phyloP scores from a whole-genome alignment of 2,329 filamentous ascomycete species.

The Zymoseptoria ardabiliae region DNA sequence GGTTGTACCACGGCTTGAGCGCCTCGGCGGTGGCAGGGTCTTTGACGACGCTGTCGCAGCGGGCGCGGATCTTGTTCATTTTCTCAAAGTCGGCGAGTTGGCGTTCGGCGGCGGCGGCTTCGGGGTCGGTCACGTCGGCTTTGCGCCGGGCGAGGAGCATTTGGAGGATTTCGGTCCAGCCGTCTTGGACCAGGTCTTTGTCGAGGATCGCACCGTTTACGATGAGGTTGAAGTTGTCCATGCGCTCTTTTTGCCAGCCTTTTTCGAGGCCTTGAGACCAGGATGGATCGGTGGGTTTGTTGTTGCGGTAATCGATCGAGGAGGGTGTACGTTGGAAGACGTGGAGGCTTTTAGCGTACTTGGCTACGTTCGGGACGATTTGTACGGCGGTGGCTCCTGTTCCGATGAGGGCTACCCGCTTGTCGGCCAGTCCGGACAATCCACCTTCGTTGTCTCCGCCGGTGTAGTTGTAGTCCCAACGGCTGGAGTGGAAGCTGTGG shows the following conservation, averaged over 20 bases:
- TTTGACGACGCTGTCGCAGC: slow-evolving; percentile 44
- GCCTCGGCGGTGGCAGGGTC: slow-evolving; percentile 45
- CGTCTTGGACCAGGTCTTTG: slow-evolving; percentile 21
- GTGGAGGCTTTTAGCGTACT: slow-evolving; percentile 31
- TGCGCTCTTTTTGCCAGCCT: slow-evolving; percentile 46
- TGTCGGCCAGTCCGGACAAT: slow-evolving; percentile 12
- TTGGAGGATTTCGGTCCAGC: slow-evolving; percentile 18
- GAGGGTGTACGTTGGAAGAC: slow-evolving; percentile 40
- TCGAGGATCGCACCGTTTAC: slow-evolving; percentile 16
- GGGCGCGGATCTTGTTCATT: slow-evolving; percentile 38
- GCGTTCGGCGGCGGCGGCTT: slow-evolving; percentile 12
- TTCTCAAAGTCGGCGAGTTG: slow-evolving; percentile 19
- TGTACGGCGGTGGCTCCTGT: slow-evolving; percentile 26
- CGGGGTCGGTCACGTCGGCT: slow-evolving; percentile 7
- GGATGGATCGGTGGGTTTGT: slow-evolving; percentile 37
- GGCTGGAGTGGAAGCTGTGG: slow-evolving; percentile 36
- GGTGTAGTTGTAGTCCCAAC: slow-evolving; percentile 39
- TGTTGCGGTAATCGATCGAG: slow-evolving; percentile 25
- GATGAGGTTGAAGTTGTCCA: slow-evolving; percentile 36
- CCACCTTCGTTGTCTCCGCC: slow-evolving; percentile 27
- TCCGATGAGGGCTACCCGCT: slow-evolving; percentile 22
- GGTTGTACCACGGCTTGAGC: slow-evolving; percentile 53
- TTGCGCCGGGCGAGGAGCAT: slow-evolving; percentile 15
- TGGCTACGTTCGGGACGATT: slow-evolving; percentile 33
- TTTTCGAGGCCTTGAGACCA: slow-evolving; percentile 26